Evolutionary conservation across 2,329 filamentous ascomycete species (phyloP).

Genomic region (Colletotrichum limetticola): DNA sequence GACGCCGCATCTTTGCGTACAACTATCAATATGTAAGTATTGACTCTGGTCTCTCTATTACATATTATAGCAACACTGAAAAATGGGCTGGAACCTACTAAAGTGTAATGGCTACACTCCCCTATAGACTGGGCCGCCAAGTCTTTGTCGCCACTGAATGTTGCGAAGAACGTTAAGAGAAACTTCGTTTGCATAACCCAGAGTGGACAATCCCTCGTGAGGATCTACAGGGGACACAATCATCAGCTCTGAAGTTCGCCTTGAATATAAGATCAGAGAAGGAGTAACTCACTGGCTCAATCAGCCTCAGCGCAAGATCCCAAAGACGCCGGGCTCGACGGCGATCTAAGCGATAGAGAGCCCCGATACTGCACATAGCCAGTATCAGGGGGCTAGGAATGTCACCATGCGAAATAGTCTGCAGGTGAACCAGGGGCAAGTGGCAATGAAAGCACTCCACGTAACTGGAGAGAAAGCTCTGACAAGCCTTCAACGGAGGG

Average conservation of each 20-base stretch:
- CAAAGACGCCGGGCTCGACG: not conserved
- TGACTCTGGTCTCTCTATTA: not conserved
- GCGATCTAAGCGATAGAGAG: not conserved
- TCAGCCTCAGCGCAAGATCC: not conserved
- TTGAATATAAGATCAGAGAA: not conserved
- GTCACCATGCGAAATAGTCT: not conserved
- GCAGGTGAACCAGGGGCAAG: not conserved
- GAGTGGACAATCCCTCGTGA: not conserved
- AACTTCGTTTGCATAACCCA: not conserved
- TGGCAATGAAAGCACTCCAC: not conserved
- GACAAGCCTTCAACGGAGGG: not conserved
- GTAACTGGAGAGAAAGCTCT: not conserved
- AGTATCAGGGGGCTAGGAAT: not conserved
- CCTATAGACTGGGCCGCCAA: not conserved
- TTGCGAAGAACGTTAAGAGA: not conserved
- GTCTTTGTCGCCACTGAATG: not conserved
- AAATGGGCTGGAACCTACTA: not conserved
- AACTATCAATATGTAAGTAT: not conserved
- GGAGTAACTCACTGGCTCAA: not conserved
- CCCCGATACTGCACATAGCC: not conserved
- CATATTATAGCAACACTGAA: not conserved
- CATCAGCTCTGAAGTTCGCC: not conserved
- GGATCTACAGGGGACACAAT: not conserved
- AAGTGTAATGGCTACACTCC: not conserved
- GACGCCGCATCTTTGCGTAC: not conserved